phyloP scores from a whole-genome alignment of 2,329 filamentous ascomycete species.

The Plectosphaerella plurivora region DNA sequence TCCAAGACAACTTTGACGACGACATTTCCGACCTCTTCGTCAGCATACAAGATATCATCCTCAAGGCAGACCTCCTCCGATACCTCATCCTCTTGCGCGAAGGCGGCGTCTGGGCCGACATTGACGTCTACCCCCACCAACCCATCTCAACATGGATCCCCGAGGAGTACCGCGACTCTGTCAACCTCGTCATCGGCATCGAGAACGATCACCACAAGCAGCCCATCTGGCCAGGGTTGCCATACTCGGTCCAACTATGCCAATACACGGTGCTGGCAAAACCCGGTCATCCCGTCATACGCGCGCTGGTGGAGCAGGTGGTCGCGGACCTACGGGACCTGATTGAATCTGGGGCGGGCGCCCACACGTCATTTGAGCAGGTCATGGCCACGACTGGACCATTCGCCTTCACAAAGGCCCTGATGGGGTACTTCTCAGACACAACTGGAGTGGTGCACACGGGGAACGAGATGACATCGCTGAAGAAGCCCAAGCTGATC shows the following conservation, averaged over 20 bases:
- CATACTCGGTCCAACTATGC: slow-evolving; percentile 69
- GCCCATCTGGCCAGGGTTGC: slow-evolving; percentile 48
- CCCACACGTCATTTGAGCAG: slow-evolving; percentile 18
- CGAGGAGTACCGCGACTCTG: slow-evolving; percentile 50
- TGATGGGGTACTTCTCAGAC: slow-evolving; percentile 23
- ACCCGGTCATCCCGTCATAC: slow-evolving; percentile 63
- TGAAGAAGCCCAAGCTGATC: slow-evolving; percentile 21
- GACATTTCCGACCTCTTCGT: slow-evolving; percentile 45
- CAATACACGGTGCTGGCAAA: slow-evolving; percentile 75
- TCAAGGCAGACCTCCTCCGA: slow-evolving; percentile 57
- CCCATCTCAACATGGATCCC: slow-evolving; percentile 66
- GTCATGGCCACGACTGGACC: slow-evolving; percentile 25
- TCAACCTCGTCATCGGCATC: slow-evolving; percentile 66
- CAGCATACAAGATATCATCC: slow-evolving; percentile 41
- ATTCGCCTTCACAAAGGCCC: slow-evolving; percentile 22
- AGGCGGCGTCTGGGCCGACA: slow-evolving; percentile 67
- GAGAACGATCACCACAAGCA: slow-evolving; percentile 52
- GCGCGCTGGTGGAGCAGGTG: slow-evolving; percentile 62
- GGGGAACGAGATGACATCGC: slow-evolving; percentile 21
- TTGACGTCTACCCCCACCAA: slow-evolving; percentile 63
- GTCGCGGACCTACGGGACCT: slow-evolving; percentile 31
- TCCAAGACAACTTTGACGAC: slow-evolving; percentile 62
- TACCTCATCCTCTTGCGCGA: slow-evolving; percentile 60
- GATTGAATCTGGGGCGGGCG: slow-evolving; percentile 9
- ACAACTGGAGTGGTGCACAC: slow-evolving; percentile 18